Evolutionary conservation across 192 early-diverging fungal genomes (phyloP).

Genomic region (Globomyces pollinis-pini): DNA sequence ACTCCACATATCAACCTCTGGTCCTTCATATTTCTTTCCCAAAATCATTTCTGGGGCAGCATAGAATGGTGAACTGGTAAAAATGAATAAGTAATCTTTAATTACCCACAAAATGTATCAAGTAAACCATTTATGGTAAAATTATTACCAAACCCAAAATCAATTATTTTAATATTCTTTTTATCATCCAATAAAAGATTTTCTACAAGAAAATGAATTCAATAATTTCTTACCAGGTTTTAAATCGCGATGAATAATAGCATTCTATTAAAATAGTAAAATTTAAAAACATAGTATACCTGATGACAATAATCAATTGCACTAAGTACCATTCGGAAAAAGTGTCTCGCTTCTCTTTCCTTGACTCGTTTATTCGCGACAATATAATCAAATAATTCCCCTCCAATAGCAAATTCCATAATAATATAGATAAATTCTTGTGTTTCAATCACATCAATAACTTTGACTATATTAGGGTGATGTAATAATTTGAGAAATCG

Average conservation of each 20-base stretch:
- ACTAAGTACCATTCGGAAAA: conserved; percentile 77
- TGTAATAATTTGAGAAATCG: conserved; percentile 79
- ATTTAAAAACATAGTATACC: no score
- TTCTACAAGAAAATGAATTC: no score
- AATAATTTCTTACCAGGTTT: no score
- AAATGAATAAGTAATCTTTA: conserved; percentile 12
- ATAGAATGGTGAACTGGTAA: conserved; percentile 69
- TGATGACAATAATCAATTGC: conserved; percentile 53
- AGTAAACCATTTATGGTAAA: conserved; percentile 34
- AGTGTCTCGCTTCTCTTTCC: conserved; percentile 77
- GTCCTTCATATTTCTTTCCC: conserved; percentile 71
- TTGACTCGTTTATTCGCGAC: conserved; percentile 68
- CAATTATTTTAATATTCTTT: conserved; percentile 75
- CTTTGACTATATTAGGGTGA: conserved; percentile 83
- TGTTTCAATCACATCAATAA: conserved; percentile 76
- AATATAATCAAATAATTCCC: conserved; percentile 82
- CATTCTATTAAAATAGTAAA: conserved; percentile 29
- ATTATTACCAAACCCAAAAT: conserved; percentile 79
- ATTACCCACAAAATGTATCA: conserved; percentile 53
- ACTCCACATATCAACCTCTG: conserved; percentile 87
- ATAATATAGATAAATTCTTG: conserved; percentile 72
- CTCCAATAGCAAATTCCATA: conserved; percentile 82
- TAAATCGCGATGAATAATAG: conserved; percentile 67
- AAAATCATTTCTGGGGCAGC: conserved; percentile 81
- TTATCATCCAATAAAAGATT: conserved; percentile 74